A percentile compares a stretch with the other conserved stretches of the same genome.
These are phyloP conservation scores for Mollisiaceae sp. DNA, from an alignment of 2,329 filamentous ascomycete species.

Conservation along the genomic window DNA sequence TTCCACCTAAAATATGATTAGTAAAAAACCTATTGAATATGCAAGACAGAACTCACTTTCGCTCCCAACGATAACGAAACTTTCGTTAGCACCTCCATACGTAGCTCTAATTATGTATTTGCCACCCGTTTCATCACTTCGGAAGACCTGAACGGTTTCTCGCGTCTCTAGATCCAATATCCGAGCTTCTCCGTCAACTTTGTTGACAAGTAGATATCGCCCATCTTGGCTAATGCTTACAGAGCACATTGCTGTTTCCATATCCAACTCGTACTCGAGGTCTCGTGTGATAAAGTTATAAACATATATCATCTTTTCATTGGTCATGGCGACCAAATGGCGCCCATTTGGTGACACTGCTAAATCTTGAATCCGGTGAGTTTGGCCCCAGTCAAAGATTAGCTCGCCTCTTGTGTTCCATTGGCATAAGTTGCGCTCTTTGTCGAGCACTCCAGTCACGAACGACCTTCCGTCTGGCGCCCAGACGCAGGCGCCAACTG, in stretches of 20 bases:
- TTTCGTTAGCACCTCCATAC: conserved; percentile 90
- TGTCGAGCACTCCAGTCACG: conserved; percentile 78
- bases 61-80: conserved; percentile 89
- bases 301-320: conserved; percentile 73
- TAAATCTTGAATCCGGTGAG: conserved; percentile 81
- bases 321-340: conserved; percentile 79
- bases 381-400: conserved; percentile 69
- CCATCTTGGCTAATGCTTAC: conserved; percentile 83
- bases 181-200: conserved; percentile 76
- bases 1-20: conserved; percentile 53
- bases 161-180: conserved; percentile 78
- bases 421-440: conserved; percentile 67
- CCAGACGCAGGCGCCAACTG: conserved; percentile 92
- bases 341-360: conserved; percentile 81
- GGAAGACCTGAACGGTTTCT: conserved; percentile 73
- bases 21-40: conserved; percentile 9
- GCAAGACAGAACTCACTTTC: conserved; percentile 67
- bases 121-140: conserved; percentile 72
- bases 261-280: conserved; percentile 74
- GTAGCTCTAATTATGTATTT: conserved; percentile 79
- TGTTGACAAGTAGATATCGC: conserved; percentile 81
- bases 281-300: conserved; percentile 80
- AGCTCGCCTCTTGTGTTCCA: conserved; percentile 70
- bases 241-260: conserved; percentile 75
- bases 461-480: conserved; percentile 77